These are phyloP conservation scores for Cyclotella sp. DNA, from an alignment of 108 stramenopile genomes.

Conservation along the genomic window DNA sequence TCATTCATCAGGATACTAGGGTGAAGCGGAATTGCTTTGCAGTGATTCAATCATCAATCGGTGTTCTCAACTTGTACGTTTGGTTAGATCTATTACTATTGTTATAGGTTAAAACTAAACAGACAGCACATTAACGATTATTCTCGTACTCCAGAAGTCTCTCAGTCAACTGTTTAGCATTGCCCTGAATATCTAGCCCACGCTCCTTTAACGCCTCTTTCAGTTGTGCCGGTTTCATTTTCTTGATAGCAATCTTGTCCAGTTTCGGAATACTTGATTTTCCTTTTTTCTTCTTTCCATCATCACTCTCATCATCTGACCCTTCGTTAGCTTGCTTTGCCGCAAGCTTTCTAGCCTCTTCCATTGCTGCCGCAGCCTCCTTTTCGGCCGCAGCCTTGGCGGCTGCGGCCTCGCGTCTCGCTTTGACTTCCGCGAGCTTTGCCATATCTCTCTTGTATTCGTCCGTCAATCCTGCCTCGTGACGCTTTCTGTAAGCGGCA, in stretches of 20 bases:
- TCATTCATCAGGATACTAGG: too few relatives aligned
- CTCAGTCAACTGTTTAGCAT: constrained; percentile 72
- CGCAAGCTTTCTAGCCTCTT: constrained; percentile 62
- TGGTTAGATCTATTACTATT: too few relatives aligned
- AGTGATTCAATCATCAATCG: too few relatives aligned
- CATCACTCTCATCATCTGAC: constrained; percentile 52
- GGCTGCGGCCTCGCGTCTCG: constrained; percentile 73
- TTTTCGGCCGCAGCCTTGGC: constrained; percentile 61
- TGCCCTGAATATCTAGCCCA: constrained; percentile 85
- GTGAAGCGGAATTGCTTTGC: too few relatives aligned
- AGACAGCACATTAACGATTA: constrained; percentile 53
- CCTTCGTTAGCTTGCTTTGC: constrained; percentile 37
- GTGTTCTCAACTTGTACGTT: too few relatives aligned
- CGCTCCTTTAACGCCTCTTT: constrained; percentile 91
- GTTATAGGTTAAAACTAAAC: too few relatives aligned
- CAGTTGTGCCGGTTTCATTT: constrained; percentile 90
- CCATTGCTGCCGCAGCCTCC: constrained; percentile 56
- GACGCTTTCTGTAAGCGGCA: constrained; percentile 59
- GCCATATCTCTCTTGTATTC: constrained; percentile 90
- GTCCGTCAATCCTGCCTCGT: constrained; percentile 74
- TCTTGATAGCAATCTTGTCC: constrained; percentile 87
- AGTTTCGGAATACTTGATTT: constrained; percentile 72
- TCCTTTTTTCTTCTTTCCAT: constrained; percentile 64
- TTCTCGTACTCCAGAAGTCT: constrained; percentile 82
- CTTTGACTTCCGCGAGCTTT: constrained; percentile 81